A percentile compares a stretch with the other conserved stretches of the same genome.
Evolutionary conservation across 2,329 filamentous ascomycete species (phyloP).

Genomic region (Kalmusia sp.): DNA sequence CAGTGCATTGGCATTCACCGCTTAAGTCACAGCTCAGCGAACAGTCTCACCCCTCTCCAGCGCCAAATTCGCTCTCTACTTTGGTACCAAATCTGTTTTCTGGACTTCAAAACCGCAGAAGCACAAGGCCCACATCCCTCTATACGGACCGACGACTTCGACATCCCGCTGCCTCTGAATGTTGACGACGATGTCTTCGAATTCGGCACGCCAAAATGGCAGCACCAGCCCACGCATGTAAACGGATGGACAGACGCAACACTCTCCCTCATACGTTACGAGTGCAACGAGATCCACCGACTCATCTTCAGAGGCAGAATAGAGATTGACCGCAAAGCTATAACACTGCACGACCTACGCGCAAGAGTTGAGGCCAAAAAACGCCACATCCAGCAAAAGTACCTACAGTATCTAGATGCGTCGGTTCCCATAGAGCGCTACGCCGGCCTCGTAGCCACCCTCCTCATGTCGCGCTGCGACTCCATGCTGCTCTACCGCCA

Average conservation of each 20-base stretch:
- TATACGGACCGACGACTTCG: slow-evolving; percentile 46
- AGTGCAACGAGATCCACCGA: slow-evolving; percentile 47
- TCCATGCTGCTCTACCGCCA: slow-evolving; percentile 49
- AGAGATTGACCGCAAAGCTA: slow-evolving; percentile 46
- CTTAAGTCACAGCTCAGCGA: slow-evolving; percentile 41
- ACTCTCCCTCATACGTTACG: slow-evolving; percentile 44
- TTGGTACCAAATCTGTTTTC: slow-evolving; percentile 49
- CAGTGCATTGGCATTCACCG: slow-evolving; percentile 49
- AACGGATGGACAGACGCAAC: slow-evolving; percentile 46
- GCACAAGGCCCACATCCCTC: slow-evolving; percentile 47
- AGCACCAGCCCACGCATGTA: slow-evolving; percentile 38
- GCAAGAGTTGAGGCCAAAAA: slow-evolving; percentile 44
- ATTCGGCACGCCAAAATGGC: slow-evolving; percentile 43
- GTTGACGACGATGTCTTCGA: slow-evolving; percentile 49
- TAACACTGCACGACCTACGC: slow-evolving; percentile 45
- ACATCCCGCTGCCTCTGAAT: slow-evolving; percentile 45
- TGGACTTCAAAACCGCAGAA: slow-evolving; percentile 48
- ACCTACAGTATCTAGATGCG: slow-evolving; percentile 43
- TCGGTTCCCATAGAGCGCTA: slow-evolving; percentile 44
- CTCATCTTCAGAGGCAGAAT: slow-evolving; percentile 46
- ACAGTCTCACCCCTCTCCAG: slow-evolving; percentile 43
- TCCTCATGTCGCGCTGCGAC: slow-evolving; percentile 48
- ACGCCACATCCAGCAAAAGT: slow-evolving; percentile 42
- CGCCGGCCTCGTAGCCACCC: slow-evolving; percentile 45
- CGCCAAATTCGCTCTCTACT: slow-evolving; percentile 45